phyloP scores from a whole-genome alignment of 2,329 filamentous ascomycete genomes.

The Dichotomopilus funicola region DNA sequence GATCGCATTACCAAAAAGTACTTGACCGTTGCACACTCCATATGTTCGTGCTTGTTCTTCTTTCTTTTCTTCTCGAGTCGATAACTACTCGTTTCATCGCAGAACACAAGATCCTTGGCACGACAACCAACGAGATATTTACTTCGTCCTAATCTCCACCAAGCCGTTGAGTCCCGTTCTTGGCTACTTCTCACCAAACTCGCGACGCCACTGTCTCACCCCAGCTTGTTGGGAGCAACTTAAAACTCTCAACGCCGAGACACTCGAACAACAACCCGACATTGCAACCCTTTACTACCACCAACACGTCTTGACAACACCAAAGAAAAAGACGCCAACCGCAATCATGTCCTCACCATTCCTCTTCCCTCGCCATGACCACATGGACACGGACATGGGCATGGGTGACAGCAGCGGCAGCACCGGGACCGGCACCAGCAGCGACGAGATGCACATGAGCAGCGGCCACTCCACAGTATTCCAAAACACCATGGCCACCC shows the following conservation, averaged over 20 bases:
- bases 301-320: not conserved
- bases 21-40: not conserved
- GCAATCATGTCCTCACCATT: not conserved
- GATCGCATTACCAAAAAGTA: not conserved
- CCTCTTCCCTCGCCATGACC: not conserved
- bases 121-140: too few species aligned
- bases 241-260: not conserved
- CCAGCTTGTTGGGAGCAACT: too few species aligned
- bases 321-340: not conserved
- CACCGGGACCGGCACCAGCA: slow-evolving; percentile 32
- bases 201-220: too few species aligned
- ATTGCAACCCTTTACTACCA: not conserved
- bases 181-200: too few species aligned
- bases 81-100: not conserved
- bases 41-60: not conserved
- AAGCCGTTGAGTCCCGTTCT: too few species aligned
- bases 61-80: too few species aligned
- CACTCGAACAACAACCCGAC: not conserved
- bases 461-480: slow-evolving; percentile 40
- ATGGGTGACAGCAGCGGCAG: not conserved
- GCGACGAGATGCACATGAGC: too few species aligned
- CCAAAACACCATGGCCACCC: slow-evolving; percentile 45
- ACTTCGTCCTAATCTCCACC: too few species aligned
- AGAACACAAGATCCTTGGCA: not conserved
- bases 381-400: slow-evolving; percentile 5